Percentiles rank a stretch among this genome's conserved stretches.
phyloP scores from a whole-genome alignment of 805 yeast species.

The Candida stauntonica region DNA sequence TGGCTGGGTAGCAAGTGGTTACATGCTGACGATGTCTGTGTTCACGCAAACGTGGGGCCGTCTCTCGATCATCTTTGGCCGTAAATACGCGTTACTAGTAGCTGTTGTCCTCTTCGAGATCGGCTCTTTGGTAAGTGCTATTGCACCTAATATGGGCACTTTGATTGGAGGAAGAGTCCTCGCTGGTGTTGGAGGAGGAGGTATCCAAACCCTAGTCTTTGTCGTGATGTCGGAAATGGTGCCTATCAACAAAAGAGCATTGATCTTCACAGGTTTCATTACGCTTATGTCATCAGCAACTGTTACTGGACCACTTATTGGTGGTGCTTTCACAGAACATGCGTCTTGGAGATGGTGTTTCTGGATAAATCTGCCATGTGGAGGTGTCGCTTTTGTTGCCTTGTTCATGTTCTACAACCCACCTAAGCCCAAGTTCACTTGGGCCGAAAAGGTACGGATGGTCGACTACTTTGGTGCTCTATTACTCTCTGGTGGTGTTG shows the following conservation, averaged over 20 bases:
- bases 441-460: constrained; percentile 33
- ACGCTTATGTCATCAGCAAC: constrained; percentile 42
- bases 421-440: constrained; percentile 36
- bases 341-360: constrained; percentile 75
- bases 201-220: constrained; percentile 51
- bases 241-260: constrained; percentile 28
- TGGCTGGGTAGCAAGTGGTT: constrained; percentile 58
- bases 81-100: constrained; percentile 31
- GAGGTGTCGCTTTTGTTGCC: constrained; percentile 41
- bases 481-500: constrained; percentile 38
- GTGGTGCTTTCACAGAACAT: constrained; percentile 58
- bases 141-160: constrained; percentile 50
- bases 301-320: constrained; percentile 59
- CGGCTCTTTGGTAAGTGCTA: constrained; percentile 58
- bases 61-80: constrained; percentile 50
- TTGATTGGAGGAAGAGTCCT: constrained; percentile 68
- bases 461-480: constrained; percentile 48
- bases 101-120: constrained; percentile 42
- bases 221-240: constrained; percentile 52
- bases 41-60: constrained; percentile 54
- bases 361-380: constrained; percentile 54
- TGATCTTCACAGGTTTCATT: constrained; percentile 20
- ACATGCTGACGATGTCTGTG: constrained; percentile 47
- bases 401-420: constrained; percentile 40
- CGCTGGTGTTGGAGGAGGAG: constrained; percentile 71